Evolutionary conservation across 352 stramenopile genomes (phyloP).

Genomic region (Phytophthora hibernalis): DNA sequence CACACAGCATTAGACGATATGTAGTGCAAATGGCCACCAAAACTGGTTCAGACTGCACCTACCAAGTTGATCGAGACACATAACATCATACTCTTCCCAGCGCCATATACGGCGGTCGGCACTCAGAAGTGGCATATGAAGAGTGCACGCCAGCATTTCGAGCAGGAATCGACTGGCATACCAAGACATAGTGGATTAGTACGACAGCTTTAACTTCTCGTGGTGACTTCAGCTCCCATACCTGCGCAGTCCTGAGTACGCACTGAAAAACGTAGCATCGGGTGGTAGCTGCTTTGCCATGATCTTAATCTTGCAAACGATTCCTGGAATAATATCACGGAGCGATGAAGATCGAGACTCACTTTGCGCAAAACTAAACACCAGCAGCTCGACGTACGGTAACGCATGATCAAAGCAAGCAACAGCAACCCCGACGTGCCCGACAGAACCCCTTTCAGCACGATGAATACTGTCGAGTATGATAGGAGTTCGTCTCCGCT

Average conservation of each 20-base stretch:
- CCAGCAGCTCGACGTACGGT: constrained; percentile 36
- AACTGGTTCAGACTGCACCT: background rate
- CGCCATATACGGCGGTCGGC: constrained; percentile 39
- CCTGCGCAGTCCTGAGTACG: constrained; percentile 50
- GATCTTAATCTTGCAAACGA: constrained; percentile 51
- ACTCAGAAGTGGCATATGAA: constrained; percentile 50
- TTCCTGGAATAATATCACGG: constrained; percentile 23
- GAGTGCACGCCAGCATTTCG: constrained; percentile 47
- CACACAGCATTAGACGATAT: background rate
- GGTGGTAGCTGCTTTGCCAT: constrained; percentile 47
- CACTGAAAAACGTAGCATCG: constrained; percentile 39
- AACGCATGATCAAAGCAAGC: constrained; percentile 48
- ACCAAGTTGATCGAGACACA: constrained; percentile 67
- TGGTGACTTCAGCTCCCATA: constrained; percentile 5
- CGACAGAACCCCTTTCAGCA: constrained; percentile 54
- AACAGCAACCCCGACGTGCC: constrained; percentile 44
- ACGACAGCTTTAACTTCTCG: background rate
- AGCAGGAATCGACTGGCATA: constrained; percentile 47
- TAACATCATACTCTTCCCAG: constrained; percentile 32
- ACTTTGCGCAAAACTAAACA: background rate
- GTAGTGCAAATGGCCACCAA: background rate
- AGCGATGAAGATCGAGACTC: background rate
- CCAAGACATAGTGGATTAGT: background rate
- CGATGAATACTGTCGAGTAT: constrained; percentile 34
- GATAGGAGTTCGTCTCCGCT: constrained; percentile 16